Evolutionary conservation across 495 filamentous ascomycete genomes (phyloP).

Genomic region (Lasiosphaeria miniovina): DNA sequence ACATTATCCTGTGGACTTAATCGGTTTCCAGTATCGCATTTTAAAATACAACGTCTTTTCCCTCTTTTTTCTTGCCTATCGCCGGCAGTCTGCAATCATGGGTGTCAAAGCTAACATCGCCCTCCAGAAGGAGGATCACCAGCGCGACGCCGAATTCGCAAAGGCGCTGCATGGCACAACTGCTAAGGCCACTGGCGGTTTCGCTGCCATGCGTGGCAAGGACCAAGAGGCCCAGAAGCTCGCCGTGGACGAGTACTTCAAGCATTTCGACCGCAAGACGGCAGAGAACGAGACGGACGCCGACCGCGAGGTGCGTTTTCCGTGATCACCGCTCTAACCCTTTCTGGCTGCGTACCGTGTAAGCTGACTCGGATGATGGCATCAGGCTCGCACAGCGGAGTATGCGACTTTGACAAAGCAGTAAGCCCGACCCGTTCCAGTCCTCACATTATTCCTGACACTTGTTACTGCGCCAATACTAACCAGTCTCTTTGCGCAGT

Average conservation of each 20-base stretch:
- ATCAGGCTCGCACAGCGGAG: slow-evolving; percentile 74
- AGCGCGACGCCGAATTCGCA: slow-evolving; percentile 91
- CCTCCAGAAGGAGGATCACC: slow-evolving; percentile 82
- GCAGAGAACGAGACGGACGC: slow-evolving; percentile 79
- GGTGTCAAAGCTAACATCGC: slow-evolving; percentile 45
- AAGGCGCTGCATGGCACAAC: slow-evolving; percentile 88
- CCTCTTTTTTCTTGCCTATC: slow-evolving; percentile 3
- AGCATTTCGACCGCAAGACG: slow-evolving; percentile 96
- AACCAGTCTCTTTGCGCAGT: slow-evolving; percentile 39
- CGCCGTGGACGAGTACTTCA: slow-evolving; percentile 97
- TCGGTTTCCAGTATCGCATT: background rate
- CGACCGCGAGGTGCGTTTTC: slow-evolving; percentile 63
- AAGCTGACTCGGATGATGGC: slow-evolving; percentile 17
- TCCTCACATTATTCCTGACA: background rate
- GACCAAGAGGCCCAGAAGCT: slow-evolving; percentile 77
- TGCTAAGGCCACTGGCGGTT: slow-evolving; percentile 64
- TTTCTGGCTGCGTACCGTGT: background rate
- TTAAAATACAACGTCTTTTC: background rate
- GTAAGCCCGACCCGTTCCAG: slow-evolving; percentile 49
- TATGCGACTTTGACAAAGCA: slow-evolving; percentile 95
- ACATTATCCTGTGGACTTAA: background rate
- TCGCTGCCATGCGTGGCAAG: slow-evolving; percentile 83
- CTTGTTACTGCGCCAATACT: slow-evolving; percentile 6
- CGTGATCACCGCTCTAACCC: background rate
- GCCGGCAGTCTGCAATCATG: slow-evolving; percentile 51